These are phyloP conservation scores for Escallonia rubra DNA, from an alignment of 129 eudicot genomes.

Conservation along the genomic window DNA sequence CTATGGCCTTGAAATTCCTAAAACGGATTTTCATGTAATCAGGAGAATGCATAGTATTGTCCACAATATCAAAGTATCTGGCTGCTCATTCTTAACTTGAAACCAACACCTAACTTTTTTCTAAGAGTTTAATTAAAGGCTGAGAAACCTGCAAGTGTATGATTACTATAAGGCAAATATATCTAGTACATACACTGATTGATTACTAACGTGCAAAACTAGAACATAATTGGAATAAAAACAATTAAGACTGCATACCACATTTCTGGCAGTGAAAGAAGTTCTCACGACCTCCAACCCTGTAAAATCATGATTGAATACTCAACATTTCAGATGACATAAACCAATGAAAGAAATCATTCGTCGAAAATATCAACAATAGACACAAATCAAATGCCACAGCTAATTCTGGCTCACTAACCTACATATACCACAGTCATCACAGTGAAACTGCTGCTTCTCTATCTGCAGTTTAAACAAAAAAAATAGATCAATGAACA, in stretches of 20 bases:
- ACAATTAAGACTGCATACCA: slow-evolving; percentile 40
- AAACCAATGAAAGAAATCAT: not conserved
- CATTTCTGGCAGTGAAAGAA: slow-evolving; percentile 89
- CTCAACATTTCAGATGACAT: not conserved
- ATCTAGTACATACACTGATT: too few relatives aligned
- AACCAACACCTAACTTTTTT: too few relatives aligned
- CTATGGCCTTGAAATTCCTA: too few relatives aligned
- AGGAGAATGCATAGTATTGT: too few relatives aligned
- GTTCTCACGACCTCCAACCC: slow-evolving; percentile 79
- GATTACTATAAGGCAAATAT: too few relatives aligned
- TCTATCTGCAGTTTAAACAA: slow-evolving; percentile 37
- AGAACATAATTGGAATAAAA: not conserved
- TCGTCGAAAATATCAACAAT: not conserved
- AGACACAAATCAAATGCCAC: not conserved
- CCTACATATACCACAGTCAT: slow-evolving; percentile 96
- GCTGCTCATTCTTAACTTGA: too few relatives aligned
- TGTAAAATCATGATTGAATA: slow-evolving; percentile 26
- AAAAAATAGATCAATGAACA: not conserved
- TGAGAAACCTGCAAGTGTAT: too few relatives aligned
- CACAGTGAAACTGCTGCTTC: slow-evolving; percentile 77
- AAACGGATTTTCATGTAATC: too few relatives aligned
- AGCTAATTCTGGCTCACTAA: slow-evolving; percentile 20
- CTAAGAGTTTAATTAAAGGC: too few relatives aligned
- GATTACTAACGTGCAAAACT: too few relatives aligned
- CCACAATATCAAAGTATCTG: too few relatives aligned